Base-by-base conservation (phyloP, 805 yeast species). In the Metschnikowia kofuensis region DNA sequence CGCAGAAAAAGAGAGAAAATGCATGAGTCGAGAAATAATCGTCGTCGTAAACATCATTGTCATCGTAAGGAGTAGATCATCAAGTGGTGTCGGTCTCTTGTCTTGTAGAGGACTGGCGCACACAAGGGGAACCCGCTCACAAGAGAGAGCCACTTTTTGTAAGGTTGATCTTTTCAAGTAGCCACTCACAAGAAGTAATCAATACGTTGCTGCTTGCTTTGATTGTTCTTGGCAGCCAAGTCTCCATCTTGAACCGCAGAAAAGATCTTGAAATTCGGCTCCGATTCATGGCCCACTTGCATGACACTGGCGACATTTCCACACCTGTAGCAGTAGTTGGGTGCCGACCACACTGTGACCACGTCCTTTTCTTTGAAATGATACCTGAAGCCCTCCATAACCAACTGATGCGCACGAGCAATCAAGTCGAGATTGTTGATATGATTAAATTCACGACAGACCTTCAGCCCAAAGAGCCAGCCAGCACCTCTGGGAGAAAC, bases 401-500 rank as follows among this genome's bases (percentile, higher is more conserved):
- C 98, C 67, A 92, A 80, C 69, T 92, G 99, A 72, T 92, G 99
- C 0, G 98, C 98, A 60, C 99, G 79, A 10, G 99, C 97, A 50
- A 92, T 90, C 57, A 92, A 74, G 55, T 82, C 82, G 52, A 94
- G 74, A 55, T 90, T 90, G 66, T 94, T 92, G 47, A 92, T 95
- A 67, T 94, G 96, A 70, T 92, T 94, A 71, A 94, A 94, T 68
- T 94, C 98, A 49, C 97, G 74, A 14, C 96, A 94, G 26, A 94
- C 97, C 65, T 87, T 86, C 40, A 90, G 81, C 26, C 99, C 99
- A 66, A 92, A 92, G 45, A 92, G 72, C 98, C 98, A 92, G 11
- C 99, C 99, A 0, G 99, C 99, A 53, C 99, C 99, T 63, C 99
- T 80, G 31, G 97, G 97, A 28, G 95, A 85, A 16, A 94, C 96